Evolutionary conservation across 768 basidiomycete genomes (phyloP).

Genomic region (Leccinellum albellum): DNA sequence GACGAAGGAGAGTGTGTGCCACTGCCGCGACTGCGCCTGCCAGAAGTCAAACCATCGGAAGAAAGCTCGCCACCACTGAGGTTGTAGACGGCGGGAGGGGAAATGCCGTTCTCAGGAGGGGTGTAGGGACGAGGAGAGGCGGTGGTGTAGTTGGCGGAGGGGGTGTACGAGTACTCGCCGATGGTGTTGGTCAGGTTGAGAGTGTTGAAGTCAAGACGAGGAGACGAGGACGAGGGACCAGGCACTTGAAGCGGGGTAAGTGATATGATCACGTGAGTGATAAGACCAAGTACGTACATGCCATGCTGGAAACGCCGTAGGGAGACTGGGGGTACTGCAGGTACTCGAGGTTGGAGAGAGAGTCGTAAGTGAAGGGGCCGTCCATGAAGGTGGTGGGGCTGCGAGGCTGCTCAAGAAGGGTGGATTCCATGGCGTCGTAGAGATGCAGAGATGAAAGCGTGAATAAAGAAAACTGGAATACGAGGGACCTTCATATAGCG

Average conservation of each 20-base stretch:
- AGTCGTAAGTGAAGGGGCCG: conserved; percentile 44
- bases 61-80: conserved; percentile 68
- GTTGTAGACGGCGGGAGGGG: conserved; percentile 69
- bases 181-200: conserved; percentile 55
- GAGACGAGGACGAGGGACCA: conserved; percentile 47
- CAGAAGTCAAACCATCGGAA: conserved; percentile 66
- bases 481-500: conserved; percentile 26
- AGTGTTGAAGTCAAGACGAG: conserved; percentile 60
- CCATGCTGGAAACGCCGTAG: conserved; percentile 58
- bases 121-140: conserved; percentile 62
- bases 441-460: conserved; percentile 38
- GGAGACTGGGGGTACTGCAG: conserved; percentile 68
- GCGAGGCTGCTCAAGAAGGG: conserved; percentile 49
- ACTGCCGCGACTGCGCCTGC: conserved; percentile 67
- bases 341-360: conserved; percentile 49
- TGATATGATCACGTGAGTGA: neutral
- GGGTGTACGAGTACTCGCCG: conserved; percentile 56
- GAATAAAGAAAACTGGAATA: conserved; percentile 31
- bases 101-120: conserved; percentile 64
- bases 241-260: conserved; percentile 41
- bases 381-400: conserved; percentile 51
- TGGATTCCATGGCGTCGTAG: conserved; percentile 41
- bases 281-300: conserved; percentile 44
- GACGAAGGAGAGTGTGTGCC: conserved; percentile 52
- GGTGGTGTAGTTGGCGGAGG: conserved; percentile 52